Evolutionary conservation across 78 protist genomes (phyloP), one percentile per base, ranked within the genome.

Genomic region (Capsaspora owczarzaki): DNA sequence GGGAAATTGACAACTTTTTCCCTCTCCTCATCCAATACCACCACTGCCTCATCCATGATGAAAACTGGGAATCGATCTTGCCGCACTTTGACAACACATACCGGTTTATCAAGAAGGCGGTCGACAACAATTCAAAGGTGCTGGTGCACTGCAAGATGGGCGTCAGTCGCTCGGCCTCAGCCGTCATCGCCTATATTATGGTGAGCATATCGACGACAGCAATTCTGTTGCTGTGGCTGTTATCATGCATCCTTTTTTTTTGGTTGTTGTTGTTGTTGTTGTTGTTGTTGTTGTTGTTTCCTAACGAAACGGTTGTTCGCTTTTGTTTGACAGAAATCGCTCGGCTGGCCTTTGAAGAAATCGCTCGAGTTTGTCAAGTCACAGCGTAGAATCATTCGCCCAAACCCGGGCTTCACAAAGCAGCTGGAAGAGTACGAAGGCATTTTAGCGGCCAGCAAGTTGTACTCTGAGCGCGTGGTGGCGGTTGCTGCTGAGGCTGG

Each of bases 101-200:
- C 60, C 20, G 25, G 23, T 84, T 84, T 27, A 76, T 84, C 40
- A 22, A 60, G 31, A 38, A n/a, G 10, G 82, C 82, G 29, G 25
- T 38, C 10, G 40, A 27, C 37, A 1, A 8, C 27, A 33, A 70
- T 42, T 49, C 61, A 35, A 3, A n/a, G 1, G 83, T 89, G 2
- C 80, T 89, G 33, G 89, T 89, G 49, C 92, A 89, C 76, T 89
- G 92, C 83, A 85, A 89, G 74, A 82, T 71, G 76, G 92, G 92
- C 33, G 81, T 85, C n/a, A 70, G 82, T 47, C 79, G 92, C 31
- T 37, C 74, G 20, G 84, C 89, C 44, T 75, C 86, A 23, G 76
- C 85, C 33, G 89, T 89, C 63, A 85, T 85, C 23, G 89, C 92
- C 29, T 85, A 72, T 61, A 61, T 78, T 46, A 85, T 89, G 82